phyloP scores from a whole-genome alignment of 352 stramenopile species.

The Phytophthora cryptogea region DNA sequence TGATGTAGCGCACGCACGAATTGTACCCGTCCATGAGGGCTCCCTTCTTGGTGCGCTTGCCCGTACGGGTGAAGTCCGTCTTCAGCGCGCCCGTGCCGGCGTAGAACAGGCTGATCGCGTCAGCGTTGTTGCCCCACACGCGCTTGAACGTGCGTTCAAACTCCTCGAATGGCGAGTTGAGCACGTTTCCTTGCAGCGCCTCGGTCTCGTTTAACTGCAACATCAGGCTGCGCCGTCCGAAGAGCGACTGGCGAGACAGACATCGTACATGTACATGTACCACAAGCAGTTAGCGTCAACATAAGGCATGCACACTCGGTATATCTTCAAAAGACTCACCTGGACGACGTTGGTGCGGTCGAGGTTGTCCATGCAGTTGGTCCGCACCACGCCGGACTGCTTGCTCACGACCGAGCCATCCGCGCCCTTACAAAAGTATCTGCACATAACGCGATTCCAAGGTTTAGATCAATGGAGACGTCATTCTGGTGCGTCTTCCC shows the following conservation, averaged over 20 bases:
- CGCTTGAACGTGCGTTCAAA: slow-evolving; percentile 86
- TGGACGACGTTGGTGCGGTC: slow-evolving; percentile 92
- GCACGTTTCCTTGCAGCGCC: slow-evolving; percentile 70
- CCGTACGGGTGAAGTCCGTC: slow-evolving; percentile 95
- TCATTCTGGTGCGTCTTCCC: not conserved
- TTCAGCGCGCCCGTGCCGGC: slow-evolving; percentile 95
- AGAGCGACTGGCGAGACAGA: slow-evolving; percentile 83
- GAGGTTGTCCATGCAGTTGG: slow-evolving; percentile 99
- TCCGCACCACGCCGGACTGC: slow-evolving; percentile 94
- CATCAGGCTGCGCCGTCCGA: slow-evolving; percentile 88
- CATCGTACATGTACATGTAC: too few species aligned
- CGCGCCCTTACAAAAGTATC: slow-evolving; percentile 61
- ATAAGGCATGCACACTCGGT: not conserved
- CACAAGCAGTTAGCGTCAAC: not conserved
- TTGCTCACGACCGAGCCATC: slow-evolving; percentile 54
- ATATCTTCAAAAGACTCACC: slow-evolving; percentile 25
- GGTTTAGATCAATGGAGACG: not conserved
- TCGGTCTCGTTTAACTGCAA: slow-evolving; percentile 78
- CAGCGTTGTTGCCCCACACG: slow-evolving; percentile 96
- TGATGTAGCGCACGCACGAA: slow-evolving; percentile 93
- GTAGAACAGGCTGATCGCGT: slow-evolving; percentile 94
- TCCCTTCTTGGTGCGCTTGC: slow-evolving; percentile 92
- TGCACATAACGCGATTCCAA: slow-evolving; percentile 18
- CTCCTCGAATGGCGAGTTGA: slow-evolving; percentile 63
- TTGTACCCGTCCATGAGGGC: slow-evolving; percentile 95